Evolutionary conservation across 2,329 filamentous ascomycete species (phyloP).

Genomic region (Lecanoromycetidae sp.): DNA sequence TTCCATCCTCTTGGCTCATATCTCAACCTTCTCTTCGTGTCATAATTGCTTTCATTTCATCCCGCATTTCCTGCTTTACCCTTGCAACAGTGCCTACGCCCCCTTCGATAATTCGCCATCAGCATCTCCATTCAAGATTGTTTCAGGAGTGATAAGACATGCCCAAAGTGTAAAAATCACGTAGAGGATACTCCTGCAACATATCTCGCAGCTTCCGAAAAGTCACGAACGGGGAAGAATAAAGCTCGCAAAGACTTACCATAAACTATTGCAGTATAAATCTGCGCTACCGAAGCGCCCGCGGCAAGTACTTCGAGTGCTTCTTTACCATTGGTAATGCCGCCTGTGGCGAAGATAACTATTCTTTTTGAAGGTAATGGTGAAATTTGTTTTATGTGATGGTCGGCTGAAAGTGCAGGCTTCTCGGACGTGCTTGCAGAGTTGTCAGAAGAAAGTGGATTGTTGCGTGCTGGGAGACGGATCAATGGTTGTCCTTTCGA

Average conservation of each 20-base stretch:
- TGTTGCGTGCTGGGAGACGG: conserved; percentile 8
- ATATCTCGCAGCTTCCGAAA: too few species aligned
- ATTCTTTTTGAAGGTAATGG: conserved; percentile 41
- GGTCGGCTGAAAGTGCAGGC: conserved; percentile 1
- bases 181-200: too few species aligned
- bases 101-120: too few species aligned
- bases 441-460: conserved; percentile 1
- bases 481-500: conserved; percentile 13
- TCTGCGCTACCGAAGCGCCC: conserved; percentile 74
- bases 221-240: too few species aligned
- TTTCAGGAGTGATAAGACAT: too few species aligned
- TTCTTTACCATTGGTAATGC: conserved; percentile 78
- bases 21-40: too few species aligned
- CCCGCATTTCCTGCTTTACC: conserved; percentile 40
- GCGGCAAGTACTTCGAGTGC: conserved; percentile 55
- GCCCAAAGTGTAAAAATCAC: too few species aligned
- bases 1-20: too few species aligned
- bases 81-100: conserved; percentile 43
- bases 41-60: conserved; percentile 30
- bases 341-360: conserved; percentile 85
- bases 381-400: conserved; percentile 6
- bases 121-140: too few species aligned
- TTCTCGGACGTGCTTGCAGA: background rate
- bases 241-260: too few species aligned
- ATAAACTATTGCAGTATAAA: conserved; percentile 53